A percentile compares a stretch with the other conserved stretches of the same genome.
Evolutionary conservation across 768 basidiomycete species (phyloP).

Genomic region (Vishniacozyma victoriae): DNA sequence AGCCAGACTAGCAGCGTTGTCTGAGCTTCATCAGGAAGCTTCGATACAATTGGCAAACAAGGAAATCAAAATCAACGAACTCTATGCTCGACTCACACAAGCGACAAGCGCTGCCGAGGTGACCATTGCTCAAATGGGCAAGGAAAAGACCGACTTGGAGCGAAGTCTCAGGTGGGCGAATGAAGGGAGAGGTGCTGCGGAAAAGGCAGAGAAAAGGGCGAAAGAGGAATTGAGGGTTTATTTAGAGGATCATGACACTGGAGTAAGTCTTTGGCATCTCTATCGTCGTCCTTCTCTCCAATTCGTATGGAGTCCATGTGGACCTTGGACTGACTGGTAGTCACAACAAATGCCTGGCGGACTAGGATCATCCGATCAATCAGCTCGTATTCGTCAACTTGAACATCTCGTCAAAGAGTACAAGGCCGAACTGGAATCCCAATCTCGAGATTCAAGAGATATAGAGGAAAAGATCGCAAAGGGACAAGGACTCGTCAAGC

Average conservation of each 20-base stretch:
- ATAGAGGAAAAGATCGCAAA: constrained; percentile 29
- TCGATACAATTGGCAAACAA: constrained; percentile 21
- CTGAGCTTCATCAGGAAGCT: constrained; percentile 28
- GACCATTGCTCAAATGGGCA: constrained; percentile 20
- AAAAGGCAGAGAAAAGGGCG: constrained; percentile 31
- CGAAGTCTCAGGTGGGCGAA: constrained; percentile 42
- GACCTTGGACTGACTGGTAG: too few relatives aligned
- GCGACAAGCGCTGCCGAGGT: constrained; percentile 14
- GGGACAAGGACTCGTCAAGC: constrained; percentile 33
- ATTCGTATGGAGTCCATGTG: too few relatives aligned
- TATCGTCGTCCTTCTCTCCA: too few relatives aligned
- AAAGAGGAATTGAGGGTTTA: constrained; percentile 24
- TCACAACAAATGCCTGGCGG: constrained; percentile 11
- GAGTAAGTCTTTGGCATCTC: too few relatives aligned
- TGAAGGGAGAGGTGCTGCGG: constrained; percentile 31
- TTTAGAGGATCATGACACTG: constrained; percentile 1
- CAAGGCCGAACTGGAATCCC: constrained; percentile 24
- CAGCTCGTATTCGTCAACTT: constrained; percentile 18
- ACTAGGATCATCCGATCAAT: constrained; percentile 11
- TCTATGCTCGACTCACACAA: constrained; percentile 21
- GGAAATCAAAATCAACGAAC: constrained; percentile 22
- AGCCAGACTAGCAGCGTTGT: constrained; percentile 34
- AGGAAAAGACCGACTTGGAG: constrained; percentile 25
- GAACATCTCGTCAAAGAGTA: constrained; percentile 28
- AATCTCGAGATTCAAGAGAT: constrained; percentile 33